Percentiles rank a stretch among this genome's conserved stretches.
These are phyloP conservation scores for Trichosanthes cucumerina DNA, from an alignment of 306 rosid species.

Conservation along the genomic window DNA sequence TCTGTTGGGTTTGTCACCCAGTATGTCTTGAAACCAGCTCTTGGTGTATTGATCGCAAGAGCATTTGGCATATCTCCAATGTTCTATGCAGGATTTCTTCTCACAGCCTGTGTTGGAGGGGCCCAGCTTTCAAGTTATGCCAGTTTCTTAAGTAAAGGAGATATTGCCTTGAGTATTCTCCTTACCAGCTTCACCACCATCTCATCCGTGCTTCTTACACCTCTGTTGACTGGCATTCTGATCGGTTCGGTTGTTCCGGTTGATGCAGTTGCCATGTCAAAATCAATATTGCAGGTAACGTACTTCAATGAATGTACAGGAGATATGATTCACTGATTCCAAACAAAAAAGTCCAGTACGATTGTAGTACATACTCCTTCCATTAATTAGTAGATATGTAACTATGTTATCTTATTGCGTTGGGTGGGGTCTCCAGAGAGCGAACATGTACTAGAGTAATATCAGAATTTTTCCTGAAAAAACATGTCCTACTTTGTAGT, in stretches of 20 bases:
- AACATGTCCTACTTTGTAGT: no score
- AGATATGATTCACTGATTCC: not conserved
- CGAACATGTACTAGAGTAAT: not conserved
- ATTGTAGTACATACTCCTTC: not conserved
- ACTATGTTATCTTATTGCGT: not conserved
- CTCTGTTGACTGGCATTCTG: constrained; percentile 62
- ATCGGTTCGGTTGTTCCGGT: constrained; percentile 93
- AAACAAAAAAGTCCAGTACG: not conserved
- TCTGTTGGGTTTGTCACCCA: constrained; percentile 70
- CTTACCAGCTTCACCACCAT: constrained; percentile 83
- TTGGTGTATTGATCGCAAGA: constrained; percentile 69
- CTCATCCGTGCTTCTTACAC: constrained; percentile 76
- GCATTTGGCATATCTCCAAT: constrained; percentile 57
- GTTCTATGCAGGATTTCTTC: constrained; percentile 86
- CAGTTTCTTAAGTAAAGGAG: constrained; percentile 89
- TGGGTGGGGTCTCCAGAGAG: not conserved
- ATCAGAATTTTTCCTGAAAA: not conserved
- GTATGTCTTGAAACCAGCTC: constrained; percentile 70
- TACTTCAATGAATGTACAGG: not conserved
- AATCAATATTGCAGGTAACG: constrained; percentile 87
- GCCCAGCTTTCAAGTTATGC: constrained; percentile 96
- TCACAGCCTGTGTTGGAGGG: constrained; percentile 86
- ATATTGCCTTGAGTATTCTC: constrained; percentile 85
- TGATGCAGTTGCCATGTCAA: constrained; percentile 89
- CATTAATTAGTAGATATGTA: not conserved